Conservation (phyloP, 2,329 filamentous ascomycete genomes). For the Penicillium sp. region DNA sequence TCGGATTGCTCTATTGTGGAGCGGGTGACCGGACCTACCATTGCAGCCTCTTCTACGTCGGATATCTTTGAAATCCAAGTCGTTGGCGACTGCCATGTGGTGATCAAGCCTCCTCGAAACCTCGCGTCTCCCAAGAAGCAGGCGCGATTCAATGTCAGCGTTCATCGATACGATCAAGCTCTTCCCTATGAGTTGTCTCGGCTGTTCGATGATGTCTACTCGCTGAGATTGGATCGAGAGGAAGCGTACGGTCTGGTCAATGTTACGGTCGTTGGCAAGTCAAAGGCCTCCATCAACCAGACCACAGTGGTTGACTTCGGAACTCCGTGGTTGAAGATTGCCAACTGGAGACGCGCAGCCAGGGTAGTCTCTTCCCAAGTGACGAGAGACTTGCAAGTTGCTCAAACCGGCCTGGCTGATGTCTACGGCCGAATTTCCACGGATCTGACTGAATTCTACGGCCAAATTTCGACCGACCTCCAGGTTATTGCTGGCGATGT, state of each 20-base stretch:
- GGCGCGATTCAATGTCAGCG: slow-evolving; percentile 49
- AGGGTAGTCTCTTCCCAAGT: slow-evolving; percentile 36
- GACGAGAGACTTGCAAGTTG: slow-evolving; percentile 35
- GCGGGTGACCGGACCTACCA: slow-evolving; percentile 25
- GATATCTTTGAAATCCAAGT: slow-evolving; percentile 53
- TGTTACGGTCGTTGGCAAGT: slow-evolving; percentile 45
- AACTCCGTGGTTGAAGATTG: slow-evolving; percentile 48
- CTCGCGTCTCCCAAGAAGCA: slow-evolving; percentile 45
- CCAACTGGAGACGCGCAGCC: slow-evolving; percentile 46
- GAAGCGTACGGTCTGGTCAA: slow-evolving; percentile 51
- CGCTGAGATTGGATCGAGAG: slow-evolving; percentile 50
- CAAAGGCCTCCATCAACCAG: slow-evolving; percentile 36
- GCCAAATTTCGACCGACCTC: slow-evolving; percentile 38
- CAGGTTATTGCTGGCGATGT: slow-evolving; percentile 39
- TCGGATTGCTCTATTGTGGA: slow-evolving; percentile 24
- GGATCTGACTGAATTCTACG: slow-evolving; percentile 39
- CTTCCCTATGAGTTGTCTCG: slow-evolving; percentile 49
- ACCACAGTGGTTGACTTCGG: slow-evolving; percentile 44
- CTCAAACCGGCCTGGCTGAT: slow-evolving; percentile 39
- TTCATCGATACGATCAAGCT: slow-evolving; percentile 43
- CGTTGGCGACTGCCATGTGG: slow-evolving; percentile 54
- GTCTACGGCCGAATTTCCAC: slow-evolving; percentile 39
- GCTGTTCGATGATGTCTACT: slow-evolving; percentile 55
- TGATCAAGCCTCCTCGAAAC: slow-evolving; percentile 50
- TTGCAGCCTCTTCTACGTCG: slow-evolving; percentile 21